Conservation (phyloP, 1,139 yeast genomes). For the Suhomyces guaymorum region DNA sequence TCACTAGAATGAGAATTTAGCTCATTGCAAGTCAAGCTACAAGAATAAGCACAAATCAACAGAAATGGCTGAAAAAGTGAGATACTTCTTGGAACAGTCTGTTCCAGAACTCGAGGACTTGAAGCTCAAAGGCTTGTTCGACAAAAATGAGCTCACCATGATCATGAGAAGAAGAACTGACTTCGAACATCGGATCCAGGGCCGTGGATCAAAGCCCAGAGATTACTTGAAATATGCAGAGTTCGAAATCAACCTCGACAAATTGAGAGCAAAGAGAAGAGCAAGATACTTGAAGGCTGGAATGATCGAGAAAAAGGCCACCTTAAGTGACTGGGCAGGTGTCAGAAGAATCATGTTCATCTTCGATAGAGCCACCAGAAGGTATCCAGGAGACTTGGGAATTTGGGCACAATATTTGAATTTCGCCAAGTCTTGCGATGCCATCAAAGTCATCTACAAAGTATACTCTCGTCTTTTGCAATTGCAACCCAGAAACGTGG, state of each 20-base stretch:
- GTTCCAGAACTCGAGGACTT: constrained; percentile 94
- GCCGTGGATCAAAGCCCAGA: constrained; percentile 76
- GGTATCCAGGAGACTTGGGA: constrained; percentile 74
- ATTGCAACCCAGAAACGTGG: constrained; percentile 86
- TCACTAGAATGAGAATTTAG: constrained; percentile 4
- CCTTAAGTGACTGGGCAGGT: constrained; percentile 87
- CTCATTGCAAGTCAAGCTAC: too few species aligned
- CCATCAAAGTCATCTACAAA: constrained; percentile 77
- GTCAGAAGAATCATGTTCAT: constrained; percentile 79
- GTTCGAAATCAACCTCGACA: constrained; percentile 80
- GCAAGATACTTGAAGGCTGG: constrained; percentile 59
- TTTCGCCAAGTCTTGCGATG: constrained; percentile 71
- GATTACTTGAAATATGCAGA: constrained; percentile 81
- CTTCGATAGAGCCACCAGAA: constrained; percentile 78
- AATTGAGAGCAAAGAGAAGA: constrained; percentile 71
- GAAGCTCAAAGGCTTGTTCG: constrained; percentile 76
- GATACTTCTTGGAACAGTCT: constrained; percentile 76
- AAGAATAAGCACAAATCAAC: too few species aligned
- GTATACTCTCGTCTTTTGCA: constrained; percentile 78
- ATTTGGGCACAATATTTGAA: constrained; percentile 79
- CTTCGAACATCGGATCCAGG: constrained; percentile 86
- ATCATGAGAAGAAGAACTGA: constrained; percentile 94
- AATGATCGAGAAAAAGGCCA: constrained; percentile 50
- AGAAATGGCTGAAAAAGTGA: constrained; percentile 69
- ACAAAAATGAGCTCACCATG: constrained; percentile 73